A percentile compares a stretch with the other conserved stretches of the same genome.
These are phyloP conservation scores for Candida suzukii DNA, from an alignment of 805 yeast species.

Conservation along the genomic window DNA sequence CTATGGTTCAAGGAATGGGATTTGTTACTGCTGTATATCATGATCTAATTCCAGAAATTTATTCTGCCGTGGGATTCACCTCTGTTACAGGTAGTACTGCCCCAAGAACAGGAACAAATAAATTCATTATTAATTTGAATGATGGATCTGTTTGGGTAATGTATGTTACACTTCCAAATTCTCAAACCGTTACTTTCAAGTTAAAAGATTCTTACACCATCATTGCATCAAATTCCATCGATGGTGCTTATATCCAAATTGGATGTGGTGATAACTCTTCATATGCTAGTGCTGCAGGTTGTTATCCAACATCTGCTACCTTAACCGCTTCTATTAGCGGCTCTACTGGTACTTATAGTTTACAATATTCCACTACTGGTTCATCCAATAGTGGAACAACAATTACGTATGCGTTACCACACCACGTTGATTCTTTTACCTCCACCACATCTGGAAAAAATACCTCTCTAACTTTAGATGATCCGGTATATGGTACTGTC, in stretches of 20 bases:
- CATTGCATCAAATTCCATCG: slow-evolving; percentile 34
- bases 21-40: slow-evolving; percentile 61
- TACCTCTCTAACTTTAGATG: slow-evolving; percentile 33
- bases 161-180: slow-evolving; percentile 44
- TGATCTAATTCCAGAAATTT: slow-evolving; percentile 43
- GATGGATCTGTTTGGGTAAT: slow-evolving; percentile 57
- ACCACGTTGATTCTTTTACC: slow-evolving; percentile 36
- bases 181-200: slow-evolving; percentile 25
- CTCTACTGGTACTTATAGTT: slow-evolving; percentile 31
- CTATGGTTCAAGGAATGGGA: slow-evolving; percentile 81
- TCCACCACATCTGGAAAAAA: slow-evolving; percentile 18
- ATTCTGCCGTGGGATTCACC: slow-evolving; percentile 53
- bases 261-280: slow-evolving; percentile 40
- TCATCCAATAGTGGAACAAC: slow-evolving; percentile 34
- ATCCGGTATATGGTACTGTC: slow-evolving; percentile 45
- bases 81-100: slow-evolving; percentile 36
- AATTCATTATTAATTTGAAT: slow-evolving; percentile 45
- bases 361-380: slow-evolving; percentile 39
- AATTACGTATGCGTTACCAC: slow-evolving; percentile 46
- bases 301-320: slow-evolving; percentile 43
- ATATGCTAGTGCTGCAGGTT: slow-evolving; percentile 60
- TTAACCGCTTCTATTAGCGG: slow-evolving; percentile 35
- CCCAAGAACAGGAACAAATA: slow-evolving; percentile 37
- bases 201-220: slow-evolving; percentile 24
- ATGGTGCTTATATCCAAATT: slow-evolving; percentile 52